Base-by-base conservation (phyloP, 1,139 yeast species). In the Spencermartinsiella ligniputridi region DNA sequence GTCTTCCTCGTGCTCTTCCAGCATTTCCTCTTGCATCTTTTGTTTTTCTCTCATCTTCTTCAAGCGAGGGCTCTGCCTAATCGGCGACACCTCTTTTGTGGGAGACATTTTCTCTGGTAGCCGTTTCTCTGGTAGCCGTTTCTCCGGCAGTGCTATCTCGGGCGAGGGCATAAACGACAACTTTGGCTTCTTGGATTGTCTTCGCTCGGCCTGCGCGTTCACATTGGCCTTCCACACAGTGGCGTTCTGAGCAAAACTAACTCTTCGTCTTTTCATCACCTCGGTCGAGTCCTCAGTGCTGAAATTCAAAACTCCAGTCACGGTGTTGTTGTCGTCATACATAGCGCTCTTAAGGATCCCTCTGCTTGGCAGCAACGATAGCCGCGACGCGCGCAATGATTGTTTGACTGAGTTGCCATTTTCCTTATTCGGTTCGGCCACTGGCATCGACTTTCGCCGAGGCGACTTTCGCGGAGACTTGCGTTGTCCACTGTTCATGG, bases 211-310 rank as follows among this genome's bases (percentile, higher is more conserved):
- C 5, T 33, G 12, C 24, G 11, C 29, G 9, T 22, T 18, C 21
- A 4, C n/a, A 52, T 52, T 46, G 42, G 44, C 55, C 72, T 76
- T 40, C 47, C 45, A 39, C 35, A 72, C 57, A 2, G 76, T 73
- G 0, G 72, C 77, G 52, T 73, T 76, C 3, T 76, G 76, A 3
- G 76, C 76, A 58, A 74, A 74, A 37, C 76, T 71, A 4, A 74
- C 78, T 29, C 78, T 55, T 46, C 78, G 58, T 39, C 48, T 47
- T 30, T 47, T 29, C 33, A 40, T 34, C 35, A 41, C 37, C 29
- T 46, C 45, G 4, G 50, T 40, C 3, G 46, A 45, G 32, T 48
- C 42, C 4, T 49, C 47, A 15, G 37, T 38, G 15, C 42, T 41
- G 17, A 50, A 47, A 21, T 47, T 48, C 55, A 55, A 52, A 12